Evolutionary conservation across 768 basidiomycete species (phyloP).

Genomic region (Ramaria rubella): DNA sequence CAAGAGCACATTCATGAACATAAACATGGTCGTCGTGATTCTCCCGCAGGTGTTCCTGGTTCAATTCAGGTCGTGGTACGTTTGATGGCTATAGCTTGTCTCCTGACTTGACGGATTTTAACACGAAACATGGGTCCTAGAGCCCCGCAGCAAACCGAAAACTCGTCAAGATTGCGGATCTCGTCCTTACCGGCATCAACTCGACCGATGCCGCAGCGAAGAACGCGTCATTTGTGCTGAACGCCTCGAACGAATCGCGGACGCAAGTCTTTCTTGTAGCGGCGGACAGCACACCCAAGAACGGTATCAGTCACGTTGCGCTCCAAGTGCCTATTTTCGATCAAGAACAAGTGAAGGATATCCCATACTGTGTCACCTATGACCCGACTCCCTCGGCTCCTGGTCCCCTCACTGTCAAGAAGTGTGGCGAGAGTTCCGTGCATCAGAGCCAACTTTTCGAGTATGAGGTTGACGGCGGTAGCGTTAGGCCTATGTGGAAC

Average conservation of each 20-base stretch:
- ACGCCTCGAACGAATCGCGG: constrained; percentile 42
- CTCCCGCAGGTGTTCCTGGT: constrained; percentile 30
- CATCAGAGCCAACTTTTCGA: constrained; percentile 54
- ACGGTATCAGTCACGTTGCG: constrained; percentile 28
- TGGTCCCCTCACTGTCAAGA: constrained; percentile 43
- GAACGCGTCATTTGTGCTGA: constrained; percentile 34
- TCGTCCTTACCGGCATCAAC: constrained; percentile 29
- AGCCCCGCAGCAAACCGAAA: constrained; percentile 30
- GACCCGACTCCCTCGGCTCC: constrained; percentile 43
- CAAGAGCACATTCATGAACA: constrained; percentile 10
- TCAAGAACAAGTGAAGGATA: constrained; percentile 27
- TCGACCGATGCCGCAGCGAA: constrained; percentile 17
- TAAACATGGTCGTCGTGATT: constrained; percentile 10
- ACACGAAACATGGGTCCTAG: constrained; percentile 18
- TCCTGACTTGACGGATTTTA: constrained; percentile 15
- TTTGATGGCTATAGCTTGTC: constrained; percentile 20
- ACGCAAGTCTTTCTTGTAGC: constrained; percentile 40
- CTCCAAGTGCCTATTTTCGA: constrained; percentile 42
- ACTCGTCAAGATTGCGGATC: constrained; percentile 33
- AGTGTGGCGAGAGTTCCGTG: constrained; percentile 28
- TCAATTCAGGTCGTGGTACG: constrained; percentile 45
- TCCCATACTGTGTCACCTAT: constrained; percentile 55
- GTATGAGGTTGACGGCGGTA: constrained; percentile 42
- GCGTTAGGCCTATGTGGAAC: constrained; percentile 49
- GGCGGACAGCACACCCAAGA: constrained; percentile 12